Evolutionary conservation across 83 land plant species (phyloP).

Genomic region (Larix sibirica): DNA sequence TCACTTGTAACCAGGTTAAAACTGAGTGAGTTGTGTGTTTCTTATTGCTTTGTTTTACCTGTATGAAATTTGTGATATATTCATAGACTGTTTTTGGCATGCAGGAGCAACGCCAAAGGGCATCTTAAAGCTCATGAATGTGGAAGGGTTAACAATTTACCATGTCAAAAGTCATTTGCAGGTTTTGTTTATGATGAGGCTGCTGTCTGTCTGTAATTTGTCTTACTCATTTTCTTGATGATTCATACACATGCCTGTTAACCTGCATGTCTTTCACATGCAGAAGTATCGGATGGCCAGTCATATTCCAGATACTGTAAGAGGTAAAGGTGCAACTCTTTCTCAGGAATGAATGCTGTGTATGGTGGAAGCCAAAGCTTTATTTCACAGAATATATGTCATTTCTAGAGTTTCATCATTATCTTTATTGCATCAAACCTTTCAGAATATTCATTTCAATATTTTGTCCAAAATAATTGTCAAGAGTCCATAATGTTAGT

Average conservation of each 20-base stretch:
- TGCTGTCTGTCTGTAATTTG: not conserved
- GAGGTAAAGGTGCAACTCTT: slow-evolving; percentile 26
- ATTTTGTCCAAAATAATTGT: too few relatives aligned
- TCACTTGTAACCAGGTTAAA: too few relatives aligned
- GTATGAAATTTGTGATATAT: too few relatives aligned
- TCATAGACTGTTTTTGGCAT: not conserved
- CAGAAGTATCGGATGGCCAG: slow-evolving; percentile 67
- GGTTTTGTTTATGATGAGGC: slow-evolving; percentile 21
- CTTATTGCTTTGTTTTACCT: too few relatives aligned
- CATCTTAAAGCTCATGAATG: slow-evolving; percentile 51
- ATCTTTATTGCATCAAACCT: too few relatives aligned
- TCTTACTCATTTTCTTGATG: not conserved
- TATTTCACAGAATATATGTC: too few relatives aligned
- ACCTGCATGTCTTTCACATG: slow-evolving; percentile 10
- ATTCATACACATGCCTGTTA: not conserved
- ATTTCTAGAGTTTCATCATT: too few relatives aligned
- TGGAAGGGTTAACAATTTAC: slow-evolving; percentile 50
- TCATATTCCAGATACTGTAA: slow-evolving; percentile 34
- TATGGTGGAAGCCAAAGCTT: too few relatives aligned
- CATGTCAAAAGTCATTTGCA: slow-evolving; percentile 65
- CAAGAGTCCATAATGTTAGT: too few relatives aligned
- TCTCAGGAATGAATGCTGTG: not conserved
- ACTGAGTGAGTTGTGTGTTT: too few relatives aligned
- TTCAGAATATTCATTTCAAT: too few relatives aligned
- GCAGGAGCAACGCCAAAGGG: slow-evolving; percentile 60